phyloP scores from a whole-genome alignment of 805 yeast species.

The Soucietia sequanensis region DNA sequence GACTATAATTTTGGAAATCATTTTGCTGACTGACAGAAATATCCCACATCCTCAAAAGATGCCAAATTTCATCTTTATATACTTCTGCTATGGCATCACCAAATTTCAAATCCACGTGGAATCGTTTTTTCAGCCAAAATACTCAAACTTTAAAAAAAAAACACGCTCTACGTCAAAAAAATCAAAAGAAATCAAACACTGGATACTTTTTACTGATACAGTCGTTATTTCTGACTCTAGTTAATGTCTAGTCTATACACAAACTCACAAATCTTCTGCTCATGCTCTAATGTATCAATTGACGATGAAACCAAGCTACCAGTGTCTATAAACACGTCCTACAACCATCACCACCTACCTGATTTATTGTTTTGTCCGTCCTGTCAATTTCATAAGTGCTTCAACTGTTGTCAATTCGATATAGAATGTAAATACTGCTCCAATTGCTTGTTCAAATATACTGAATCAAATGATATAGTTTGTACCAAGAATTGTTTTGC shows the following conservation, averaged over 20 bases:
- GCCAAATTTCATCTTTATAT: no score
- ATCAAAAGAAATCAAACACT: no score
- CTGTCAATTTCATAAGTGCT: constrained; percentile 31
- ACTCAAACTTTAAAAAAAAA: no score
- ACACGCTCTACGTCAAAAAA: no score
- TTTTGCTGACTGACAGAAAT: no score
- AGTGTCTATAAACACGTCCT: not conserved
- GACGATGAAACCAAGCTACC: not conserved
- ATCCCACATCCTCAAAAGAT: no score
- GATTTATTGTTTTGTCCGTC: constrained; percentile 36
- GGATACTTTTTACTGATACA: no score
- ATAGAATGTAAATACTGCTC: constrained; percentile 34
- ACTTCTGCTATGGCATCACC: no score
- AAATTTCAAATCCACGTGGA: no score
- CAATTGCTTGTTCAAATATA: constrained; percentile 35
- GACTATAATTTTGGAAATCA: no score
- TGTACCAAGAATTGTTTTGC: constrained; percentile 41
- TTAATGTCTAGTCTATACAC: constrained; percentile 25
- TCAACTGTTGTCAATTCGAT: constrained; percentile 21
- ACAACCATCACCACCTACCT: constrained; percentile 14
- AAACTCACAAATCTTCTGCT: constrained; percentile 20
- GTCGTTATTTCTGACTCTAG: no score
- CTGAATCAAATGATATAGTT: constrained; percentile 17
- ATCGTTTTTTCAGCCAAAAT: no score
- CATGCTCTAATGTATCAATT: constrained; percentile 3